phyloP scores from a whole-genome alignment of 2,329 filamentous ascomycete species.

The Monilinia vaccinii-corymbosi region DNA sequence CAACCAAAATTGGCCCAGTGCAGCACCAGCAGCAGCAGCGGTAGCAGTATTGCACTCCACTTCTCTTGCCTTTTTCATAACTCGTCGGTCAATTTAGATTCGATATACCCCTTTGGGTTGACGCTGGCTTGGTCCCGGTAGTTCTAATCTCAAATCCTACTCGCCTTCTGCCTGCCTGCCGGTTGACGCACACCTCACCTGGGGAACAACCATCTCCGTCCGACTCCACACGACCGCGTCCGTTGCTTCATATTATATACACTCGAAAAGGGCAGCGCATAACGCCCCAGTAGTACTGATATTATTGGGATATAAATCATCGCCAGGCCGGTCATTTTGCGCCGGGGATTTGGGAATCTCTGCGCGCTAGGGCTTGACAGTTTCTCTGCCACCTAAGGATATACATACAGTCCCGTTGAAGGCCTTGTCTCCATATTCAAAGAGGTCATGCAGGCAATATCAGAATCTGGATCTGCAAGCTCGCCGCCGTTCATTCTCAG shows the following conservation, averaged over 20 bases:
- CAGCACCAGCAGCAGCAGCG: neutral
- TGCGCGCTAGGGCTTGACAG: neutral
- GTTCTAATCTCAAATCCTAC: neutral
- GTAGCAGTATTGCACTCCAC: neutral
- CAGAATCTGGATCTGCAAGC: conserved; percentile 24
- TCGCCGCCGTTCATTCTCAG: conserved; percentile 30
- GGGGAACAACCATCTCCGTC: conserved; percentile 4
- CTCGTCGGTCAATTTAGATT: neutral
- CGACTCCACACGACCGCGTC: neutral
- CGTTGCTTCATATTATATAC: neutral
- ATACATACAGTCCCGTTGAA: conserved; percentile 2
- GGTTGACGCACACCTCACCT: conserved; percentile 1
- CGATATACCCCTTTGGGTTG: neutral
- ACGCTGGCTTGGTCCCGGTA: neutral
- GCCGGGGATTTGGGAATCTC: neutral
- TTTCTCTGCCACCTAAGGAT: conserved; percentile 2
- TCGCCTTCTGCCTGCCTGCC: neutral
- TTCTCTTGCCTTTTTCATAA: neutral
- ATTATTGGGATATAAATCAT: neutral
- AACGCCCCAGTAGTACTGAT: neutral
- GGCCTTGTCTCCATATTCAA: neutral
- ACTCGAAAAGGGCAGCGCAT: neutral
- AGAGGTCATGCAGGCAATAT: conserved; percentile 22
- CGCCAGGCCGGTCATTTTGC: neutral
- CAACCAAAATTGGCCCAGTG: neutral